These are phyloP conservation scores for Euryodendron excelsum DNA, from an alignment of 148 eudicot genomes.

Conservation along the genomic window DNA sequence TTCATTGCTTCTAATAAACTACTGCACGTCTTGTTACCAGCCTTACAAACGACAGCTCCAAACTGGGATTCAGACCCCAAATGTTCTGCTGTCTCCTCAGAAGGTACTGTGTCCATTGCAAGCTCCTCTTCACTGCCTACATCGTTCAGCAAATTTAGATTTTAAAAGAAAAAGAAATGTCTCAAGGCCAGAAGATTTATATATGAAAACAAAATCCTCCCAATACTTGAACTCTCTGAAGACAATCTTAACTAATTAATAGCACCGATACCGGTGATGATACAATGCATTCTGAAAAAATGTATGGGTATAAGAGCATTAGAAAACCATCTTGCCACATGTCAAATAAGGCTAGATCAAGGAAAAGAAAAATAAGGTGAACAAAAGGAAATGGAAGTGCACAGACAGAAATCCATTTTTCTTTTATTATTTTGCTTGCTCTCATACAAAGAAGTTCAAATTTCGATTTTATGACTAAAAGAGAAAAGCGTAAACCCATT, in stretches of 20 bases:
- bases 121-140: conserved; percentile 34
- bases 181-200: not conserved
- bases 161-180: not conserved
- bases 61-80: conserved; percentile 32
- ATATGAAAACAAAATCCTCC: not conserved
- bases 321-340: not conserved
- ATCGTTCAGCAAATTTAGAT: not conserved
- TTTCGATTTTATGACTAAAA: not conserved
- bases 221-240: not conserved
- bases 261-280: not conserved
- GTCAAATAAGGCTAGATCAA: not conserved
- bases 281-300: not conserved
- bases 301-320: too few species aligned
- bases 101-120: conserved; percentile 22
- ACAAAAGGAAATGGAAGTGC: not conserved
- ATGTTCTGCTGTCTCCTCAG: conserved; percentile 37
- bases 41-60: conserved; percentile 56
- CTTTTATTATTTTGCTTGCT: not conserved
- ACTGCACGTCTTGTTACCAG: conserved; percentile 64
- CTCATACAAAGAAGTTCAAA: not conserved
- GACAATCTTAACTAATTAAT: not conserved
- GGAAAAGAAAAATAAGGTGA: not conserved
- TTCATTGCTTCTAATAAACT: conserved; percentile 48
- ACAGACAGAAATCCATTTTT: not conserved
- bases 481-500: not conserved